Evolutionary conservation across 139 green algal species (phyloP).

Genomic region (Edaphochlamys debaryana): DNA sequence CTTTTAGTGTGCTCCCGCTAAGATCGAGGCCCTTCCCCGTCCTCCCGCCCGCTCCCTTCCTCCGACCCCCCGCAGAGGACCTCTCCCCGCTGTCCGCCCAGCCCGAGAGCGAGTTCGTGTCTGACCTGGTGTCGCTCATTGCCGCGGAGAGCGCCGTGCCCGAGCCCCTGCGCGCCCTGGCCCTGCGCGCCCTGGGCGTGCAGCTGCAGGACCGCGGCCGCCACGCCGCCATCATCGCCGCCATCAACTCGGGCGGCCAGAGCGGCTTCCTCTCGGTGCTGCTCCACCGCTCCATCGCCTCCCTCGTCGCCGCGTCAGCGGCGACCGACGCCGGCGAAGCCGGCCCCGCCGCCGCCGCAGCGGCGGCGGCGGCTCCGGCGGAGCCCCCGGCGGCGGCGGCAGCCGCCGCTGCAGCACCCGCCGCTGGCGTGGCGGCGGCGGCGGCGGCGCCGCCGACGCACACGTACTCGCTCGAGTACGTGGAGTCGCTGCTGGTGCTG

Average conservation of each 20-base stretch:
- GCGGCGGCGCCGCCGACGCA: neutral
- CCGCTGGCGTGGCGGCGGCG: neutral
- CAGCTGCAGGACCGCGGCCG: constrained; percentile 82
- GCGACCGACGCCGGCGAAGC: too few species aligned
- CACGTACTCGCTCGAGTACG: constrained; percentile 61
- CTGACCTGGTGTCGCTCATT: constrained; percentile 83
- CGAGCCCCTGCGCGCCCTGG: constrained; percentile 77
- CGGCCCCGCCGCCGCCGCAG: too few species aligned
- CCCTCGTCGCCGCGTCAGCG: too few species aligned
- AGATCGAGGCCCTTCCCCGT: too few species aligned
- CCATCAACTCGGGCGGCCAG: constrained; percentile 77
- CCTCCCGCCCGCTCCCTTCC: too few species aligned
- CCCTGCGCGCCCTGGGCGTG: constrained; percentile 75
- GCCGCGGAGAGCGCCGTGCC: constrained; percentile 61
- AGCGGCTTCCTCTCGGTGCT: constrained; percentile 82
- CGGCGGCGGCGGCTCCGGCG: neutral
- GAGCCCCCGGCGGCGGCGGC: neutral
- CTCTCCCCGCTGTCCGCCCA: constrained; percentile 69
- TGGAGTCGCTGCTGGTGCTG: constrained; percentile 88
- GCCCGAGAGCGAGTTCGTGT: constrained; percentile 82
- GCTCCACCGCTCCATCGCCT: constrained; percentile 67
- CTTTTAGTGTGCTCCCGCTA: too few species aligned
- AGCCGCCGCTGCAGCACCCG: neutral
- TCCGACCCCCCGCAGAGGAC: constrained; percentile 58
- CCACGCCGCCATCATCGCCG: constrained; percentile 71